Conservation (phyloP, 352 stramenopile species). For the Pythium sp. region DNA sequence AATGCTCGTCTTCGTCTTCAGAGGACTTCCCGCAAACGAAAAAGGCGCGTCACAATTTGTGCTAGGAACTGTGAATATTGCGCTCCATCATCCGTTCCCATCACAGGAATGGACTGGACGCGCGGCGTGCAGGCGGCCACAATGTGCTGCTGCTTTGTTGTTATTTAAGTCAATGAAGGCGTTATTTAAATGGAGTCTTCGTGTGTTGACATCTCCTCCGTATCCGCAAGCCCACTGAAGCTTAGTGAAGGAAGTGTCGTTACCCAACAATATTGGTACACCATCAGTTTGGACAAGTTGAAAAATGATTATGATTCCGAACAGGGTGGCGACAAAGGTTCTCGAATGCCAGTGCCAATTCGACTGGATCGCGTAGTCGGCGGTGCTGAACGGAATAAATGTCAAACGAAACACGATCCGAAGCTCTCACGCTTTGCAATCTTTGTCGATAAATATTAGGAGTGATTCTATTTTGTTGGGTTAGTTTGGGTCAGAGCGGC, state of each 20-base stretch:
- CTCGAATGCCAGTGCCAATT: no score
- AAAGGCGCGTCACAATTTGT: slow-evolving; percentile 4
- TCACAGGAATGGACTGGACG: slow-evolving; percentile 2
- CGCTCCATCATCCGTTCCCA: background rate
- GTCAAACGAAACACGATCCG: background rate
- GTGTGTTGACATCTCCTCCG: background rate
- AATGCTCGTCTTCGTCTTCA: background rate
- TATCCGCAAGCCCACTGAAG: no score
- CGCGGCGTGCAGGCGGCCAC: background rate
- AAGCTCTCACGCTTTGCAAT: background rate
- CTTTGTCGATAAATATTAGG: slow-evolving; percentile 5
- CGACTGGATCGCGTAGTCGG: no score
- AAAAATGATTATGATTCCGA: no score
- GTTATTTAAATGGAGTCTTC: slow-evolving; percentile 3
- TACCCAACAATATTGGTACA: no score
- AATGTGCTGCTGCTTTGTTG: background rate
- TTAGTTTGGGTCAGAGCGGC: background rate
- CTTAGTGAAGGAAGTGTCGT: no score
- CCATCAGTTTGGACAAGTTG: no score
- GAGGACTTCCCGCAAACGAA: slow-evolving; percentile 5
- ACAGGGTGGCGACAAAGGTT: no score
- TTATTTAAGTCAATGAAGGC: slow-evolving; percentile 15
- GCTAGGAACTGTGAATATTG: background rate
- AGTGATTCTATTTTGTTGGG: background rate
- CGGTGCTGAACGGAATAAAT: background rate